Evolutionary conservation across 2,329 filamentous ascomycete genomes (phyloP), one percentile per base, ranked within the genome.

Genomic region (Xylaria arbuscula): DNA sequence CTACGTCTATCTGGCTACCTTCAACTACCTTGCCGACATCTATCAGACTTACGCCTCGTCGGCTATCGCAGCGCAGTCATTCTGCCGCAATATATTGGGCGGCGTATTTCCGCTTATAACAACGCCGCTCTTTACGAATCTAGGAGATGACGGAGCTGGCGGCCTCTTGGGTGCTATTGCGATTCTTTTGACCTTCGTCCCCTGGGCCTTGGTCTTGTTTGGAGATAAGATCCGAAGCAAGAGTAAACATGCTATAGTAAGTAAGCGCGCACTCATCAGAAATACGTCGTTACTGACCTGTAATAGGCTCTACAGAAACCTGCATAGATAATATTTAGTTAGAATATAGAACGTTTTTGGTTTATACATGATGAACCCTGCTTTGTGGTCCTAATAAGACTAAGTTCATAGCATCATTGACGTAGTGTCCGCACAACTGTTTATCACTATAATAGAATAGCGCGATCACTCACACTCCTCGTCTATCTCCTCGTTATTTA

Each of bases 1-100:
- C 78, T 90, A 89, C 48, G 89, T 98, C 42, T 97, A 97, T 76
- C 86, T 98, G 0, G 91, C 94, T 2, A 92, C 93, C 0, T 97
- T 98, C 82, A 98, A 98, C 78, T 98, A 97, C 74, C 85, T 98
- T 1, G 93, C 94, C 22, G 94, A 98, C 77, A 91, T 90, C 1
- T 98, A 97, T 79, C 91, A 94, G 76, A 85, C 87, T 2, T 97
- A 95, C 75, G 93, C 94, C 0, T 93, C 90, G 47, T 96, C 92
- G 0, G 94, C 94, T 0, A 83, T 97, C 6, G 94, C 94, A 0
- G 93, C 94, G 0, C 93, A 97, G 81, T 92, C 89, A 17, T 97
- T 93, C 78, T 95, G 93, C 74, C 88, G 94, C 11, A 98, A 97
- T 77, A 83, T 97, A 1, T 82, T 97, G 0, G 93, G 91, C 9